A percentile compares a stretch with the other conserved stretches of the same genome.
Conservation (phyloP, 2,329 filamentous ascomycete genomes). For the Fonsecaea pugnacius region DNA sequence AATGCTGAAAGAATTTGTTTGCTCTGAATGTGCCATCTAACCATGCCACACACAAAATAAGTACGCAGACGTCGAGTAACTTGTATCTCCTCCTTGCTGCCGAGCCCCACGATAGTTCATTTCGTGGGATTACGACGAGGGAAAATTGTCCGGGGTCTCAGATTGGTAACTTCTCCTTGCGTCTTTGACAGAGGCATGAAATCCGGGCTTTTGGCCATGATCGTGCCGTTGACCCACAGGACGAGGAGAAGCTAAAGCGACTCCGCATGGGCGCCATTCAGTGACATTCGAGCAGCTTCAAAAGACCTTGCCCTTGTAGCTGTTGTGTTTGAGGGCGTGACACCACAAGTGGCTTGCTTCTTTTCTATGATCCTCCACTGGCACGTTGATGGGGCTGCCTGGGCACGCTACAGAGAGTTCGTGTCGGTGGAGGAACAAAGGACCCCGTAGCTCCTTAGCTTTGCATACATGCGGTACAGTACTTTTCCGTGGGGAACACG, state of each 20-base stretch:
- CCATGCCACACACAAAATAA: background rate
- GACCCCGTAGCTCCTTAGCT: background rate
- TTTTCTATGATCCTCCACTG: background rate
- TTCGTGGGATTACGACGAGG: background rate
- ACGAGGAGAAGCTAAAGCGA: background rate
- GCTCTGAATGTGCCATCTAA: background rate
- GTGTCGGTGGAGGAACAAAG: background rate
- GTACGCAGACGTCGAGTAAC: background rate
- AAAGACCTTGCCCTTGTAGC: background rate
- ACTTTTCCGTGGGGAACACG: background rate
- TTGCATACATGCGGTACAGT: constrained; percentile 1
- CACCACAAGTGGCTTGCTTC: background rate
- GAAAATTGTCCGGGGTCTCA: background rate
- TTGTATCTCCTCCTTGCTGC: background rate
- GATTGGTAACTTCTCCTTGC: constrained; percentile 1
- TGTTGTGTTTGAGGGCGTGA: background rate
- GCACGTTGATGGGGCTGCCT: background rate
- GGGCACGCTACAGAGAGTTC: background rate
- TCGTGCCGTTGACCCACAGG: background rate
- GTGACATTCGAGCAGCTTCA: background rate
- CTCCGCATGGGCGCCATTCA: background rate
- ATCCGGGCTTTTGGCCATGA: background rate
- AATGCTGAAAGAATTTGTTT: background rate
- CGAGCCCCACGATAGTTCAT: background rate
- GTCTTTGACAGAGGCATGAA: background rate